phyloP scores from a whole-genome alignment of 108 stramenopile species.

The Cyclotella distinguenda region DNA sequence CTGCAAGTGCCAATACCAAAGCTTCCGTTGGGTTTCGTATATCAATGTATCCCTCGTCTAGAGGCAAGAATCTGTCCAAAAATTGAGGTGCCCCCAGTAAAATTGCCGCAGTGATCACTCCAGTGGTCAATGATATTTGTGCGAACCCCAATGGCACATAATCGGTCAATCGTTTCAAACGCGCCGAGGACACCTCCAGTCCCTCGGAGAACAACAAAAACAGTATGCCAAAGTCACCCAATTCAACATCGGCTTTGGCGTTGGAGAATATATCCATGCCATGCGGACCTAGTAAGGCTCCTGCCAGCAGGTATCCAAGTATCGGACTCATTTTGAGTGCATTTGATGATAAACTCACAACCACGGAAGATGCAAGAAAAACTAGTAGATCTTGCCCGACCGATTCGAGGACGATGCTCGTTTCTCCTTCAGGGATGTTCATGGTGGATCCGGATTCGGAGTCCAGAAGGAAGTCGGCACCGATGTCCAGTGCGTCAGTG shows the following conservation, averaged over 20 bases:
- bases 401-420: conserved; percentile 50
- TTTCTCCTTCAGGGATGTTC: conserved; percentile 49
- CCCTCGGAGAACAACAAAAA: conserved; percentile 79
- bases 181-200: conserved; percentile 53
- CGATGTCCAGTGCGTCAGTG: conserved; percentile 25
- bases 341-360: conserved; percentile 51
- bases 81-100: conserved; percentile 40
- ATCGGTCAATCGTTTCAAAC: conserved; percentile 51
- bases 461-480: conserved; percentile 27
- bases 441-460: conserved; percentile 14
- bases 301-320: conserved; percentile 67
- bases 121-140: conserved; percentile 59
- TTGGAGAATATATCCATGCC: conserved; percentile 66
- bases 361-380: conserved; percentile 63
- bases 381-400: conserved; percentile 64
- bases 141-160: conserved; percentile 64
- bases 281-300: conserved; percentile 61
- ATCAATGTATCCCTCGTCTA: conserved; percentile 48
- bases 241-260: conserved; percentile 60
- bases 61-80: conserved; percentile 36
- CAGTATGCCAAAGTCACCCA: conserved; percentile 80
- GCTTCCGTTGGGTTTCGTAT: conserved; percentile 62
- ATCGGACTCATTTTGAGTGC: conserved; percentile 54
- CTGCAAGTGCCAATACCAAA: conserved; percentile 58
- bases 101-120: conserved; percentile 50